Percentiles rank a stretch among this genome's conserved stretches.
phyloP scores from a whole-genome alignment of 208 protist species.

The Strigomonas culicis region DNA sequence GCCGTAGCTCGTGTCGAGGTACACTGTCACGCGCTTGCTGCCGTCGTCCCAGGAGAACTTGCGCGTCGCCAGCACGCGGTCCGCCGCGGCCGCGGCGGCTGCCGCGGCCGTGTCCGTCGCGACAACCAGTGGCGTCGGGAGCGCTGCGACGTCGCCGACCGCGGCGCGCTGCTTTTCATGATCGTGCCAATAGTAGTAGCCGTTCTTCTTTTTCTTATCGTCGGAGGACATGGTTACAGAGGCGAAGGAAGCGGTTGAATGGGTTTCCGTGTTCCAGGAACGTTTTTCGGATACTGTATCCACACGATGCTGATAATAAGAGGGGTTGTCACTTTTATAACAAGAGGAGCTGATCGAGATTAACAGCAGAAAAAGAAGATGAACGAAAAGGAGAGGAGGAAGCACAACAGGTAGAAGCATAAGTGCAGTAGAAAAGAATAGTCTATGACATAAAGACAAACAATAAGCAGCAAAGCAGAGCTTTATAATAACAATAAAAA shows the following conservation, averaged over 20 bases:
- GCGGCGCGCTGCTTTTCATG: constrained; percentile 81
- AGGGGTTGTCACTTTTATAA: neutral
- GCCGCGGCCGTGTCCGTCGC: constrained; percentile 26
- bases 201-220: constrained; percentile 45
- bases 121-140: constrained; percentile 69
- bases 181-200: constrained; percentile 88
- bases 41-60: constrained; percentile 80
- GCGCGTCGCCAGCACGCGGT: constrained; percentile 23
- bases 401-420: neutral
- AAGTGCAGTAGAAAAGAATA: constrained; percentile 7
- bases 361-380: too few species aligned
- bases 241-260: constrained; percentile 1
- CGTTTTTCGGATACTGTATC: too few species aligned
- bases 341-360: too few species aligned
- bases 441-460: constrained; percentile 9
- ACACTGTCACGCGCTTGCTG: constrained; percentile 59
- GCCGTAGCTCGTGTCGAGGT: constrained; percentile 40
- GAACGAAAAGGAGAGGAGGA: neutral
- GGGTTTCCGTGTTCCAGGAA: neutral
- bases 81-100: constrained; percentile 5
- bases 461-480: neutral
- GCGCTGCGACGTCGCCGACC: constrained; percentile 77
- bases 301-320: too few species aligned
- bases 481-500: constrained; percentile 3
- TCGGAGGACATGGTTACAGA: constrained; percentile 2